These are phyloP conservation scores for Westerdykella aurantiaca DNA, from an alignment of 2,329 filamentous ascomycete species.

Conservation along the genomic window DNA sequence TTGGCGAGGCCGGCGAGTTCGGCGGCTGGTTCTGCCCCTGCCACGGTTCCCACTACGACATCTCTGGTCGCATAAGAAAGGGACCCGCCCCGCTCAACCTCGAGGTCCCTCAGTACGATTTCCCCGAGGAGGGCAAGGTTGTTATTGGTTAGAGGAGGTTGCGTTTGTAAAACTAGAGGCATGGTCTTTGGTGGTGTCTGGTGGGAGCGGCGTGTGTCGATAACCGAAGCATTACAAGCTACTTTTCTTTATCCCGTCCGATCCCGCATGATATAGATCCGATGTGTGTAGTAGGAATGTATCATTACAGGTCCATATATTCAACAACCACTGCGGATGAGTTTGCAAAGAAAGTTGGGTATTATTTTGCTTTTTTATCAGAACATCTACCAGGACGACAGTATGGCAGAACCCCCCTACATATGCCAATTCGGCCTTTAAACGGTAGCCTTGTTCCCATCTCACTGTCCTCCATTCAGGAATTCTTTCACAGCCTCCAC, in stretches of 20 bases:
- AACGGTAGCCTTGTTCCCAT: too few relatives aligned
- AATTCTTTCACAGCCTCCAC: constrained; percentile 73
- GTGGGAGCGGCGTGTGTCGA: constrained; percentile 21
- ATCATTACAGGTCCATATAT: constrained; percentile 15
- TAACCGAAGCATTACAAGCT: constrained; percentile 21
- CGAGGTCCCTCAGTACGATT: constrained; percentile 87
- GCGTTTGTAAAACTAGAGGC: constrained; percentile 18
- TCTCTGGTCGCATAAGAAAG: constrained; percentile 96
- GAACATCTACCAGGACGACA: too few relatives aligned
- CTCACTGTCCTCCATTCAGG: constrained; percentile 42
- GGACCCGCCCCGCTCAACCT: constrained; percentile 96
- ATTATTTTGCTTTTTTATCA: too few relatives aligned
- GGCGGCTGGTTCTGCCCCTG: constrained; percentile 99
- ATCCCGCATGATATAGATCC: constrained; percentile 21
- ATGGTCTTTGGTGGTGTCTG: constrained; percentile 1
- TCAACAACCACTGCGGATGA: too few relatives aligned
- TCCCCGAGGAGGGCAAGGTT: constrained; percentile 82
- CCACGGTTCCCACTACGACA: constrained; percentile 99
- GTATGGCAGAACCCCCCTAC: too few relatives aligned
- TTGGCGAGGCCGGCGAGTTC: constrained; percentile 95
- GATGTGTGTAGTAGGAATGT: constrained; percentile 34
- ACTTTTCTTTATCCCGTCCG: constrained; percentile 23
- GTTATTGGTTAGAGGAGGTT: constrained; percentile 71
- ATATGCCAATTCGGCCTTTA: background rate
- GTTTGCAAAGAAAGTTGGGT: too few relatives aligned